A percentile compares a stretch with the other conserved stretches of the same genome.
Conservation (phyloP, 768 basidiomycete genomes). For the Suillus plorans region DNA sequence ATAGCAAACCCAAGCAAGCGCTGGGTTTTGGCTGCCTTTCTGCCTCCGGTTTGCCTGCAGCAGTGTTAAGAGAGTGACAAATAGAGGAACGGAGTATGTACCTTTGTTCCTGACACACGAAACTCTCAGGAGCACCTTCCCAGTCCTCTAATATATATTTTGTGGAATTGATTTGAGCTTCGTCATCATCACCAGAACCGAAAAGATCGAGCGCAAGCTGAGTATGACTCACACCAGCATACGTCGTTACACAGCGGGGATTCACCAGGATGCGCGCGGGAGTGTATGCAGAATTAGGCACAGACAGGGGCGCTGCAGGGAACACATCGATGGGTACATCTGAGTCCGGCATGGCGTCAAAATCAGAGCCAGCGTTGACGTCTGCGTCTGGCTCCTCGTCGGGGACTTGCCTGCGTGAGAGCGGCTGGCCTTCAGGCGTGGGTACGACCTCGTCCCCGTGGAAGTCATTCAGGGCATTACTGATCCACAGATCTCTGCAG, state of each 20-base stretch:
- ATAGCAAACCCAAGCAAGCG: conserved; percentile 81
- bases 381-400: conserved; percentile 52
- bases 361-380: conserved; percentile 84
- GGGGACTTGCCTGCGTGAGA: conserved; percentile 34
- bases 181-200: conserved; percentile 70
- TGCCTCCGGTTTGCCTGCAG: conserved; percentile 78
- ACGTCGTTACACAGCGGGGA: conserved; percentile 95
- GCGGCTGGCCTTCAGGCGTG: conserved; percentile 23
- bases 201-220: conserved; percentile 95
- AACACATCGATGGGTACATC: conserved; percentile 36
- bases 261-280: conserved; percentile 94
- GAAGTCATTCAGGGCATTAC: conserved; percentile 75
- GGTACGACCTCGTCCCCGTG: conserved; percentile 44
- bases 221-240: conserved; percentile 95
- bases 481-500: conserved; percentile 96
- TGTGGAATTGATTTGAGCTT: conserved; percentile 38
- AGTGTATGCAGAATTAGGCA: conserved; percentile 86
- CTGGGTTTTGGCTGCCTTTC: conserved; percentile 87
- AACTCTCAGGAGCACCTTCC: conserved; percentile 95
- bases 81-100: conserved; percentile 30
- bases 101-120: conserved; percentile 97
- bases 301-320: conserved; percentile 46
- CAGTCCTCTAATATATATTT: conserved; percentile 93
- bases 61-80: conserved; percentile 4
- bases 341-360: conserved; percentile 77